Percentiles rank a stretch among this genome's conserved stretches.
phyloP scores from a whole-genome alignment of 2,329 filamentous ascomycete species.

The Fusarium staphyleae region DNA sequence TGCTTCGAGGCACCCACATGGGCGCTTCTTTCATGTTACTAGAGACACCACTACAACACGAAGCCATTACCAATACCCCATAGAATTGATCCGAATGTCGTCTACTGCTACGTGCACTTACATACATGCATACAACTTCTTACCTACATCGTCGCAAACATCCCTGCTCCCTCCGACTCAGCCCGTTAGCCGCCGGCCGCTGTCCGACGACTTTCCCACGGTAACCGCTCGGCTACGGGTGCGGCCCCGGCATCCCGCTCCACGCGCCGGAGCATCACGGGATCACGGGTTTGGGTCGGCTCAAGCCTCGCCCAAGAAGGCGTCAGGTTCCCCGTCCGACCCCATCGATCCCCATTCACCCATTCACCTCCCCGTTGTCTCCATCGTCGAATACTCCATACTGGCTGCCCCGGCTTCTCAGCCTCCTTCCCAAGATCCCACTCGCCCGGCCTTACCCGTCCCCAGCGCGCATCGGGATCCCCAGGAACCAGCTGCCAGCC shows the following conservation, averaged over 20 bases:
- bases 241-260: constrained; percentile 34
- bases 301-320: constrained; percentile 34
- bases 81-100: constrained; percentile 5
- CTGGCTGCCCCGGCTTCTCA: constrained; percentile 38
- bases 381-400: constrained; percentile 35
- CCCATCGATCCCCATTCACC: constrained; percentile 22
- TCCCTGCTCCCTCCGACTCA: constrained; percentile 38
- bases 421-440: constrained; percentile 37
- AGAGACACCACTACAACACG: constrained; percentile 3
- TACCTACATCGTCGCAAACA: constrained; percentile 21
- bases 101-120: constrained; percentile 4
- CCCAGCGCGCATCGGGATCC: constrained; percentile 41
- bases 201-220: constrained; percentile 22
- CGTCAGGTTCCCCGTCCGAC: constrained; percentile 28
- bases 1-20: constrained; percentile 2
- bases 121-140: constrained; percentile 18
- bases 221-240: constrained; percentile 41
- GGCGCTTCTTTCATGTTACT: constrained; percentile 14
- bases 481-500: constrained; percentile 37
- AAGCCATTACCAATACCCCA: background rate
- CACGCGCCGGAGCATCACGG: constrained; percentile 43
- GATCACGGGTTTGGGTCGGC: constrained; percentile 41
- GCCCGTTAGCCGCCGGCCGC: constrained; percentile 34
- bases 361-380: constrained; percentile 10
- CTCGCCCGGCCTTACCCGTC: constrained; percentile 39